A percentile compares a stretch with the other conserved stretches of the same genome.
phyloP scores from a whole-genome alignment of 2,329 filamentous ascomycete species.

The Calonectria ilicicola region DNA sequence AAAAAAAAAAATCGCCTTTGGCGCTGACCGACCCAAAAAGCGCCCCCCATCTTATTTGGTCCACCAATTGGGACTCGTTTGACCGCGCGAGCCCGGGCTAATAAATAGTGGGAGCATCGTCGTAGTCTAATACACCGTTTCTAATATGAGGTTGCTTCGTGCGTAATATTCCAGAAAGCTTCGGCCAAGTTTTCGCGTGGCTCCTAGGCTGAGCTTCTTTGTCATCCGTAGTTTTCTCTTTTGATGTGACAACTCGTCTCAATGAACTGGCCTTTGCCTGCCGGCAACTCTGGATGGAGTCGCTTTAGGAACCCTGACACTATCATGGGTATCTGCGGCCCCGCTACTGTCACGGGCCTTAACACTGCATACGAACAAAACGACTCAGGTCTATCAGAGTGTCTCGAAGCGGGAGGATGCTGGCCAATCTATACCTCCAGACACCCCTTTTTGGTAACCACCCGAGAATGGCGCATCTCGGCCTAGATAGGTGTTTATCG shows the following conservation, averaged over 20 bases:
- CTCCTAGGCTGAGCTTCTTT: not conserved
- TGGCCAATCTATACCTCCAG: not conserved
- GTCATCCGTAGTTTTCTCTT: slow-evolving; percentile 18
- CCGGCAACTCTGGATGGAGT: slow-evolving; percentile 22
- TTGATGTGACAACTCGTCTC: slow-evolving; percentile 25
- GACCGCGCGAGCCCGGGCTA: not conserved
- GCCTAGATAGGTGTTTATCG: slow-evolving; percentile 37
- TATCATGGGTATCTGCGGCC: slow-evolving; percentile 27
- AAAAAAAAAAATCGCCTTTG: not conserved
- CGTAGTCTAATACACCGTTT: not conserved
- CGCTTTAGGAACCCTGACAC: slow-evolving; percentile 22
- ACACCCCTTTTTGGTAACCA: slow-evolving; percentile 33
- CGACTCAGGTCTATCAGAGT: slow-evolving; percentile 1
- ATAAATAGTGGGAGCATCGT: not conserved
- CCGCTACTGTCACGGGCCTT: slow-evolving; percentile 22
- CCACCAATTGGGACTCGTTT: slow-evolving; percentile 6
- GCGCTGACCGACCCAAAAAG: slow-evolving; percentile 11
- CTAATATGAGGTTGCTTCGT: not conserved
- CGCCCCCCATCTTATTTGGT: slow-evolving; percentile 9
- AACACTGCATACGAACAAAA: slow-evolving; percentile 1
- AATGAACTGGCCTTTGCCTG: slow-evolving; percentile 22
- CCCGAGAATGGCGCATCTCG: slow-evolving; percentile 29
- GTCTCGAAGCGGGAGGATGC: slow-evolving; percentile 25
- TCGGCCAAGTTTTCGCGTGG: not conserved
- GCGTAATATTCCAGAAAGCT: slow-evolving; percentile 4